Percentiles rank a stretch among this genome's conserved stretches.
These are phyloP conservation scores for Caryopteris hybrid DNA, from an alignment of 305 asterid species.

Conservation along the genomic window DNA sequence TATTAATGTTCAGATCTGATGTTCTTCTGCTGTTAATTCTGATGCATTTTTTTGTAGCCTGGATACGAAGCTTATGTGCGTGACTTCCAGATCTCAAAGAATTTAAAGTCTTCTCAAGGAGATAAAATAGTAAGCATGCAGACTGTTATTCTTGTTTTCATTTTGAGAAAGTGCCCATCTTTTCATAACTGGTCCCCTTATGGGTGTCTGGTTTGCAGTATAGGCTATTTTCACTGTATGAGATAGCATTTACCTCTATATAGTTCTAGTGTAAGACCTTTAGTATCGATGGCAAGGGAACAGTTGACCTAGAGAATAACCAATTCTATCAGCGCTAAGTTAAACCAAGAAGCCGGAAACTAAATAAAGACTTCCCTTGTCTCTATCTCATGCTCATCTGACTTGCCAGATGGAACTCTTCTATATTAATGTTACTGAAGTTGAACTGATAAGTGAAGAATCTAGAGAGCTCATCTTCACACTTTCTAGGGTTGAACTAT, in stretches of 20 bases:
- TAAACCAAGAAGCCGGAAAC: background rate
- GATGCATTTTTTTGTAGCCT: conserved; percentile 55
- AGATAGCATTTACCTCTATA: background rate
- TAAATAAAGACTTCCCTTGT: background rate
- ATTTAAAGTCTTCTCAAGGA: conserved; percentile 39
- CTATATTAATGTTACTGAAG: background rate
- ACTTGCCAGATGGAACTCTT: background rate
- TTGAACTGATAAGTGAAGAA: background rate
- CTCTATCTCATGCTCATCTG: background rate
- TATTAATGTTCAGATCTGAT: conserved; percentile 9
- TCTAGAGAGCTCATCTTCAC: background rate
- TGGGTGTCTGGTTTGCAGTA: conserved; percentile 1
- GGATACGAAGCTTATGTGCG: conserved; percentile 71
- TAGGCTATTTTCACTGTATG: conserved; percentile 1
- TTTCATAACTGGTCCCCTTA: conserved; percentile 7
- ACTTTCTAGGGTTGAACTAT: background rate
- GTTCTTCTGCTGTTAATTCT: conserved; percentile 23
- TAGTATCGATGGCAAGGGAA: background rate
- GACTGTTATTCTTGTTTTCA: conserved; percentile 16
- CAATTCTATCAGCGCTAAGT: background rate
- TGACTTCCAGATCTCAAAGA: conserved; percentile 69
- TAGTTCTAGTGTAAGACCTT: background rate
- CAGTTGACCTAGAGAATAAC: background rate
- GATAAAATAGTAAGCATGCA: conserved; percentile 64
- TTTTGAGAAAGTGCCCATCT: conserved; percentile 2